Evolutionary conservation across 148 eudicot genomes (phyloP).

Genomic region (Simmondsia chinensis): DNA sequence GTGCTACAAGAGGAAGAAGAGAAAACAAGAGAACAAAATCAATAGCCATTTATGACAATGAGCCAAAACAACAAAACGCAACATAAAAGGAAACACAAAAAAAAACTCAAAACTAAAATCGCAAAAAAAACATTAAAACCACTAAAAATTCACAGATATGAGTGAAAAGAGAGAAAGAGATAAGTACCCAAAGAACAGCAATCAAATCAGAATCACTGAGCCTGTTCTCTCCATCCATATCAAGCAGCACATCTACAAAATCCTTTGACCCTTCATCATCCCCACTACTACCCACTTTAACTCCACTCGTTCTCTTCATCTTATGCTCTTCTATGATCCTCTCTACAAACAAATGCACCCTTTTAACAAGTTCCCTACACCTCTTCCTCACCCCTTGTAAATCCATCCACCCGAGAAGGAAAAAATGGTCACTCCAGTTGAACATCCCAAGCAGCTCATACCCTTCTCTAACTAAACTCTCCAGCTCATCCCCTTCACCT

Average conservation of each 20-base stretch:
- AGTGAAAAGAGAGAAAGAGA: neutral
- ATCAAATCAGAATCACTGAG: constrained; percentile 68
- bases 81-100: neutral
- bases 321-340: constrained; percentile 53
- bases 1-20: too few species aligned
- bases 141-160: neutral
- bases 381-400: constrained; percentile 75
- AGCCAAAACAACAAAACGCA: neutral
- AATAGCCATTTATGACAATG: too few species aligned
- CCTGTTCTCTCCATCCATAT: constrained; percentile 54
- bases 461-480: constrained; percentile 69
- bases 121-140: neutral
- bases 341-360: constrained; percentile 66
- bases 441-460: constrained; percentile 69
- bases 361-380: constrained; percentile 37
- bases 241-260: constrained; percentile 85
- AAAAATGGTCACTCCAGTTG: constrained; percentile 91
- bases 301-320: constrained; percentile 11
- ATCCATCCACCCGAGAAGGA: constrained; percentile 63
- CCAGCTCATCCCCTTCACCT: constrained; percentile 21
- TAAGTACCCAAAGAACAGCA: constrained; percentile 88
- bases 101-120: neutral
- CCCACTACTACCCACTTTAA: neutral
- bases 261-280: constrained; percentile 39
- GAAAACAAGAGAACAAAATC: too few species aligned